These are phyloP conservation scores for Globisporangium abappressorium DNA, from an alignment of 352 stramenopile genomes.

Conservation along the genomic window DNA sequence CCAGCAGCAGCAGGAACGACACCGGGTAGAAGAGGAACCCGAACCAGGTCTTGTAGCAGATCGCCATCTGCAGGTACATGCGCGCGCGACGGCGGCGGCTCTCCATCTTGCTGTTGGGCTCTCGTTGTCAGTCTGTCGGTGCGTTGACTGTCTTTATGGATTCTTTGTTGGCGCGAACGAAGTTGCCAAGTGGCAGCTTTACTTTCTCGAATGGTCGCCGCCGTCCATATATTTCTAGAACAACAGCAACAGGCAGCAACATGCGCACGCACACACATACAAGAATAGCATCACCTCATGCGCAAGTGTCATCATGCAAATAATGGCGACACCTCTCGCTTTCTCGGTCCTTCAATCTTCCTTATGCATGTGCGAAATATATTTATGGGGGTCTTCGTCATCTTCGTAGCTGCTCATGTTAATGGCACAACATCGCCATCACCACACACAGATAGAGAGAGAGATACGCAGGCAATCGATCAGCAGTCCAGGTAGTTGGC, in stretches of 20 bases:
- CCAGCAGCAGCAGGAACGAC: conserved; percentile 48
- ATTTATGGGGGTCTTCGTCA: neutral
- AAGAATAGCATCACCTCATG: neutral
- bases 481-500: conserved; percentile 97
- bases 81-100: conserved; percentile 36
- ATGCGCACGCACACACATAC: neutral
- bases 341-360: neutral
- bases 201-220: conserved; percentile 9
- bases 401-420: neutral
- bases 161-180: neutral
- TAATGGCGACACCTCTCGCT: too few species aligned
- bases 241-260: neutral
- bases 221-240: conserved; percentile 5
- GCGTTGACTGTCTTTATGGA: neutral
- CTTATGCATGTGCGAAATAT: neutral
- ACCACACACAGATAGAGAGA: neutral
- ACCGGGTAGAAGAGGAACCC: conserved; percentile 59
- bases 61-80: conserved; percentile 54
- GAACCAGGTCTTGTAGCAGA: conserved; percentile 57
- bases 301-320: neutral
- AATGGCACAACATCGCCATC: neutral
- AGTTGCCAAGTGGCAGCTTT: conserved; percentile 1
- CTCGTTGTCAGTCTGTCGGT: neutral
- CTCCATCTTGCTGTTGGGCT: conserved; percentile 12
- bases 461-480: conserved; percentile 13